Conservation (phyloP, 2,329 filamentous ascomycete species). For the Tolypocladium amazonense region DNA sequence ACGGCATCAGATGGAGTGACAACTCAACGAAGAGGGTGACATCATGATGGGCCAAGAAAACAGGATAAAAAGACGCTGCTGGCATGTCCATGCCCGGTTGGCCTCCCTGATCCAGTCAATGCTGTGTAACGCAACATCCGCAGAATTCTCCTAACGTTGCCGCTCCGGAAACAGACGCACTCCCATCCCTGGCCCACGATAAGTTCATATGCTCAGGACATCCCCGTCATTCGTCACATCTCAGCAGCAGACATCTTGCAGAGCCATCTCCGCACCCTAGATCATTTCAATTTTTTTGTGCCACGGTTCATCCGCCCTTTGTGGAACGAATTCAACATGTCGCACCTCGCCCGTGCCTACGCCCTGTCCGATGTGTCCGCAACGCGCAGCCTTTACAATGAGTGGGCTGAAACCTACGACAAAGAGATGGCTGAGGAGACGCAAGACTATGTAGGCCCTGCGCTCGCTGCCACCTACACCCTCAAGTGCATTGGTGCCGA, state of each 20-base stretch:
- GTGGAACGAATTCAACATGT: constrained; percentile 8
- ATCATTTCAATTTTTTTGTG: background rate
- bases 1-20: background rate
- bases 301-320: background rate
- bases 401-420: constrained; percentile 25
- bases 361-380: constrained; percentile 13
- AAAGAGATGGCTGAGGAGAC: constrained; percentile 19
- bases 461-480: constrained; percentile 22
- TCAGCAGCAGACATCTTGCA: background rate
- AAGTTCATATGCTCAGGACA: background rate
- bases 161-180: background rate
- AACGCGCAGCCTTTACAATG: constrained; percentile 20
- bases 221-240: background rate
- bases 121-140: background rate
- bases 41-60: background rate
- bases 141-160: background rate
- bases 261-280: background rate
- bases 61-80: background rate
- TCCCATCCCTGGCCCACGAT: background rate
- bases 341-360: constrained; percentile 17
- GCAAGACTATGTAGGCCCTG: constrained; percentile 32
- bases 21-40: background rate
- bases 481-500: constrained; percentile 16
- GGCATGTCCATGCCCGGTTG: background rate
- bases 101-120: background rate